A percentile compares a stretch with the other conserved stretches of the same genome.
Conservation (phyloP, 83 land plant genomes). For the Diphasiastrum complanatum region DNA sequence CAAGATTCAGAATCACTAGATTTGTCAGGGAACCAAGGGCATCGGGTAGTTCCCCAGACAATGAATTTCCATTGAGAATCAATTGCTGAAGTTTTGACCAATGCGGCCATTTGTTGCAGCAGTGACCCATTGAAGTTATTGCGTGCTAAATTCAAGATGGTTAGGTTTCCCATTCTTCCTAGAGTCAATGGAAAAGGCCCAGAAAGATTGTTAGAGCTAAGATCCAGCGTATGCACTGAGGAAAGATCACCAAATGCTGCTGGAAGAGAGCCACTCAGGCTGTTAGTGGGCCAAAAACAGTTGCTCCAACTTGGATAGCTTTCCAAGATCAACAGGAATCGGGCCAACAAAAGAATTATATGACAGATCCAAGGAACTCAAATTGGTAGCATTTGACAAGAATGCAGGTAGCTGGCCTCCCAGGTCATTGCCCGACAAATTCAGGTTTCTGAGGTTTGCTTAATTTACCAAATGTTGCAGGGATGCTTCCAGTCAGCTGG, state of each 20-base stretch:
- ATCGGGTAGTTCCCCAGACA: conserved; percentile 48
- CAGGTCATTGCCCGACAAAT: conserved; percentile 39
- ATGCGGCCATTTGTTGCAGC: no score
- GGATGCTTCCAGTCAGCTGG: conserved; percentile 25
- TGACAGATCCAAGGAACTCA: conserved; percentile 48
- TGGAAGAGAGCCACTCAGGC: background rate
- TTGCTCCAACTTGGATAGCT: conserved; percentile 23
- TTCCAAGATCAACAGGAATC: conserved; percentile 40
- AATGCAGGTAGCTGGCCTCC: conserved; percentile 49
- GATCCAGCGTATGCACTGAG: no score
- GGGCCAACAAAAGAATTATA: conserved; percentile 48
- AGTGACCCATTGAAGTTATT: no score
- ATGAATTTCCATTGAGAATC: conserved; percentile 31
- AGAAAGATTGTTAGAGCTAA: no score
- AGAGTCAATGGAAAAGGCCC: no score
- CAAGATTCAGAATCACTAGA: no score
- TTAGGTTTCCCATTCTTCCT: no score
- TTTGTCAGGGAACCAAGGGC: no score
- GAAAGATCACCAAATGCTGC: no score
- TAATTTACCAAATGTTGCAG: conserved; percentile 36
- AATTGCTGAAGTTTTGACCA: no score
- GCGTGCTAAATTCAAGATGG: no score
- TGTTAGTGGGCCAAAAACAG: conserved; percentile 33
- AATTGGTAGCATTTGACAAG: conserved; percentile 32
- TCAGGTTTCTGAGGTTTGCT: conserved; percentile 29